Conservation (phyloP, 2,329 filamentous ascomycete species). For the Botrytis fabae region DNA sequence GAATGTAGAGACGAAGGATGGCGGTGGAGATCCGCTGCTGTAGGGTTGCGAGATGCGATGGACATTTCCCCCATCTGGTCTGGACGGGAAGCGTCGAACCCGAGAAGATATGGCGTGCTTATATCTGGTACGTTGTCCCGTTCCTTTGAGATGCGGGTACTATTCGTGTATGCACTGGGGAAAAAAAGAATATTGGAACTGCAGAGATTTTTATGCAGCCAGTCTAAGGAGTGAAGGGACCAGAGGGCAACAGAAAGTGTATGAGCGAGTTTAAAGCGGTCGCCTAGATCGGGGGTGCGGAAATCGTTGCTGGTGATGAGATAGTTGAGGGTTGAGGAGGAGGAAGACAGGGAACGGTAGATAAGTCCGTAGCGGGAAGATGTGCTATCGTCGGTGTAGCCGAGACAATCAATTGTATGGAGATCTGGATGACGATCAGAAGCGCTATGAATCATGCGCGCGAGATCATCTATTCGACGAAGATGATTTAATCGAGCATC, state of each 20-base stretch:
- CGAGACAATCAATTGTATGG: constrained; percentile 45
- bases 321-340: constrained; percentile 45
- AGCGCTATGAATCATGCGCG: constrained; percentile 50
- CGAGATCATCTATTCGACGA: constrained; percentile 49
- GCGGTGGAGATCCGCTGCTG: constrained; percentile 46
- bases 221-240: constrained; percentile 55
- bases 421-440: constrained; percentile 46
- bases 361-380: constrained; percentile 48
- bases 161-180: constrained; percentile 43
- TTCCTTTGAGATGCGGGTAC: constrained; percentile 34
- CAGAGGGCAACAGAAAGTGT: constrained; percentile 49
- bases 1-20: constrained; percentile 47
- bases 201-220: constrained; percentile 50
- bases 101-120: constrained; percentile 43
- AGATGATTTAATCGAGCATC: constrained; percentile 48
- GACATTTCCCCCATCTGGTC: constrained; percentile 43
- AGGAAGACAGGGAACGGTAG: constrained; percentile 43
- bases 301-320: constrained; percentile 45
- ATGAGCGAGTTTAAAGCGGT: constrained; percentile 46
- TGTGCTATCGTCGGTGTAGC: constrained; percentile 48
- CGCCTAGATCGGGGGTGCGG: constrained; percentile 49
- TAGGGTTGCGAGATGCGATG: constrained; percentile 46
- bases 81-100: constrained; percentile 46
- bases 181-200: constrained; percentile 47
- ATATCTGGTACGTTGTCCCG: constrained; percentile 46